Evolutionary conservation across 2,329 filamentous ascomycete species (phyloP), one percentile per base, ranked within the genome.

Genomic region (Dendrostoma leiphaemia): DNA sequence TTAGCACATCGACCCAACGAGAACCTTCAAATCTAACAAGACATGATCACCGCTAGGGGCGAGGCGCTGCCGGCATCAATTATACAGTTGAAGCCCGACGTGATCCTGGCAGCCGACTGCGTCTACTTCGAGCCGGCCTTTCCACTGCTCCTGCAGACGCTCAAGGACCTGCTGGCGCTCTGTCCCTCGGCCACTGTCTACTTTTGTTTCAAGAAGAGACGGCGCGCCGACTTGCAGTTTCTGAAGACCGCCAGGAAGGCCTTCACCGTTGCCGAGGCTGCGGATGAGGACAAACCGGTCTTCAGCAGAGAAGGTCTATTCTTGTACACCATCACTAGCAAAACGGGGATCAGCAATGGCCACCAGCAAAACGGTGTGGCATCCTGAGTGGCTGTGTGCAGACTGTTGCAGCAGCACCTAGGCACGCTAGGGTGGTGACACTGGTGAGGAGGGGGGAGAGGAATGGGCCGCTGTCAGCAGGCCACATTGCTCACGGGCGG

Each of bases 61-160:
- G 78, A 86, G 59, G 73, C 81, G 49, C 73, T 88, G 43, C 76
- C 83, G 34, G 69, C 74, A 38, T 70, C 74, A 40, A 74, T 87
- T 40, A 62, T 77, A 49, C 71, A 77, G 51, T 76, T 78, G 62
- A 81, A 82, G 59, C 90, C 91, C 17, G 85, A 92, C 64, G 78
- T 96, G 52, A 85, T 99, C 53, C 80, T 97, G n/a, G 94, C 94
- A 3, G 93, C 92, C 37, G 94, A 97, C 70, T 97, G 93, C 72
- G 91, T 96, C 46, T 99, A 97, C 75, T 96, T 96, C 69, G 94
- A 97, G 71, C 91, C 93, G 3, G 90, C 94, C 1, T 97, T 97
- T 66, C 92, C 93, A 28, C 77, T 97, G 31, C 80, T 99, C 44
- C 81, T 94, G 65, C 75, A 84, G 59, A 97, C 93, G 6, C 74